Conservation (phyloP, 371 early-diverging fungal species). For the Dichotomocladium elegans region DNA sequence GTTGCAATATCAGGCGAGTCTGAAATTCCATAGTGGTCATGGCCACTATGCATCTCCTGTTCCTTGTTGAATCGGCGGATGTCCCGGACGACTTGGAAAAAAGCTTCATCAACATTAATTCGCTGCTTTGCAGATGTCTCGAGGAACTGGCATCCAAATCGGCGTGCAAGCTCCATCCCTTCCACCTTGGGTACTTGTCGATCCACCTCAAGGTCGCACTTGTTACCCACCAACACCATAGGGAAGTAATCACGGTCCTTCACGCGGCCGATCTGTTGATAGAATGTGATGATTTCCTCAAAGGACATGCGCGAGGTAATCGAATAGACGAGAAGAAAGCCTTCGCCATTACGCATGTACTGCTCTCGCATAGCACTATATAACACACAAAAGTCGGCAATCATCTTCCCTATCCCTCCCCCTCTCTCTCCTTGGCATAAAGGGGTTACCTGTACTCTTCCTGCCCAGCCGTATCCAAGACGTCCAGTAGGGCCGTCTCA, state of each 20-base stretch:
- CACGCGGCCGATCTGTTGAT: constrained; percentile 77
- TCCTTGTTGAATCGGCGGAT: constrained; percentile 77
- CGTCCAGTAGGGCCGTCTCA: constrained; percentile 80
- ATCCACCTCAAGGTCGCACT: constrained; percentile 85
- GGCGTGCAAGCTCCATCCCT: constrained; percentile 78
- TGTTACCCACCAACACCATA: constrained; percentile 92
- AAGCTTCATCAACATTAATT: constrained; percentile 90
- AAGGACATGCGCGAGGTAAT: constrained; percentile 76
- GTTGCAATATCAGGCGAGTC: constrained; percentile 15
- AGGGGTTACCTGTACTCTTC: constrained; percentile 90
- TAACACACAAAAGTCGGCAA: neutral
- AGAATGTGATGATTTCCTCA: constrained; percentile 75
- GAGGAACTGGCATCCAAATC: constrained; percentile 74
- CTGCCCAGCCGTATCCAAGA: constrained; percentile 93
- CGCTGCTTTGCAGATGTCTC: constrained; percentile 90
- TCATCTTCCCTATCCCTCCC: neutral
- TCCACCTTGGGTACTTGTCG: constrained; percentile 60
- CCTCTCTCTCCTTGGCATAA: too few relatives aligned
- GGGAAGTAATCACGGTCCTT: constrained; percentile 84
- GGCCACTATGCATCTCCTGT: constrained; percentile 23
- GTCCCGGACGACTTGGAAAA: constrained; percentile 84
- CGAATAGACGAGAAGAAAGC: constrained; percentile 49
- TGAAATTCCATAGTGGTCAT: constrained; percentile 12
- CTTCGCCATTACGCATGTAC: constrained; percentile 74
- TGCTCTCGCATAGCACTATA: constrained; percentile 69